phyloP scores from a whole-genome alignment of 768 basidiomycete species.

The Coprinellus micaceus region DNA sequence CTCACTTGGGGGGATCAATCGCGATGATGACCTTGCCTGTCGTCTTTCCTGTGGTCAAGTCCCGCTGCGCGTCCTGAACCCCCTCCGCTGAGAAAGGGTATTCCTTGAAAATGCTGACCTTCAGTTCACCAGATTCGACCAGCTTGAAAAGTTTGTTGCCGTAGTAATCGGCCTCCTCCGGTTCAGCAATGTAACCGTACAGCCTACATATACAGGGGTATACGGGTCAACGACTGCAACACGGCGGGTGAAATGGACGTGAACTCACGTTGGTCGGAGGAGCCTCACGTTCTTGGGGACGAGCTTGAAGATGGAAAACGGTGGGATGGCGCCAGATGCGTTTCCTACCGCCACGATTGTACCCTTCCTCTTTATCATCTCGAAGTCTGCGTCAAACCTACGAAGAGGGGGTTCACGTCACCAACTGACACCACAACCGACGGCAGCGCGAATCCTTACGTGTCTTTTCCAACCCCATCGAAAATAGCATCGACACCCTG shows the following conservation, averaged over 20 bases:
- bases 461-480: constrained; percentile 97
- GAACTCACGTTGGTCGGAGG: constrained; percentile 66
- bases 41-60: constrained; percentile 74
- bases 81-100: constrained; percentile 86
- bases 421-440: not conserved
- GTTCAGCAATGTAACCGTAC: constrained; percentile 66
- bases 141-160: constrained; percentile 59
- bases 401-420: not conserved
- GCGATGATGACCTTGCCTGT: constrained; percentile 85
- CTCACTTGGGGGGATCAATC: constrained; percentile 30
- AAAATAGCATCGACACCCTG: constrained; percentile 83
- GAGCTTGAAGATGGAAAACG: constrained; percentile 72
- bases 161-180: constrained; percentile 71
- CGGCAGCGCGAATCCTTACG: constrained; percentile 46
- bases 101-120: constrained; percentile 66
- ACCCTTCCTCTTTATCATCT: constrained; percentile 79
- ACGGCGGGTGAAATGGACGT: not conserved
- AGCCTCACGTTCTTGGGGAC: constrained; percentile 79
- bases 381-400: constrained; percentile 78
- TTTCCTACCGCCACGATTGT: constrained; percentile 91
- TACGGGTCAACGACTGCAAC: not conserved
- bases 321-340: constrained; percentile 80
- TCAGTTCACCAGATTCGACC: constrained; percentile 55
- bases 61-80: constrained; percentile 69
- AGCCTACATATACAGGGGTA: constrained; percentile 41